These are phyloP conservation scores for Dioscorea alata DNA, from an alignment of 106 monocot species.

Conservation along the genomic window DNA sequence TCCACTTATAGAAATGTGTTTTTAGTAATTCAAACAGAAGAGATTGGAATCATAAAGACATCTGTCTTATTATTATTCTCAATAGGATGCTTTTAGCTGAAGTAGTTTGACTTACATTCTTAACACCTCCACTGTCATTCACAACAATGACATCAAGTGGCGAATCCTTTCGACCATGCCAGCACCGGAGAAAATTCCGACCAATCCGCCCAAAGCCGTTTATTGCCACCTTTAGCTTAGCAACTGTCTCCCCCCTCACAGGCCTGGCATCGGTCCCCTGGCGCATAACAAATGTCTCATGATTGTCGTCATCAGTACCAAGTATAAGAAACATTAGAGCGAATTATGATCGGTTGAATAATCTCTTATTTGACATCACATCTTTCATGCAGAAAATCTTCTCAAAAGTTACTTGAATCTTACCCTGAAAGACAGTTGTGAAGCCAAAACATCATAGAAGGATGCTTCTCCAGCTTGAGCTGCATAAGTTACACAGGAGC, in stretches of 20 bases:
- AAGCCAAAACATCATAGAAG: slow-evolving; percentile 52
- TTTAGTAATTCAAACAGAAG: too few species aligned
- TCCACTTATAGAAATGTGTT: too few species aligned
- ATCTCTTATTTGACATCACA: too few species aligned
- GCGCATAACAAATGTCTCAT: neutral
- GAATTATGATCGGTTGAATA: too few species aligned
- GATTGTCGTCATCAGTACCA: neutral
- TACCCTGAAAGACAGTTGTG: slow-evolving; percentile 60
- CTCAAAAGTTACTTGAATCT: neutral
- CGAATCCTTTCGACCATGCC: slow-evolving; percentile 91
- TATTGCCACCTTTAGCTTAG: slow-evolving; percentile 96
- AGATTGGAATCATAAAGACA: too few species aligned
- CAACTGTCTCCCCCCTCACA: slow-evolving; percentile 59
- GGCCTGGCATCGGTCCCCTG: slow-evolving; percentile 43
- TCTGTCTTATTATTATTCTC: too few species aligned
- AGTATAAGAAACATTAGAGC: too few species aligned
- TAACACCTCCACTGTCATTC: slow-evolving; percentile 98
- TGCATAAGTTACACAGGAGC: slow-evolving; percentile 26
- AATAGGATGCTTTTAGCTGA: too few species aligned
- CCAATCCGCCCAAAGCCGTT: slow-evolving; percentile 97
- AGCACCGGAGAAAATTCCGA: slow-evolving; percentile 95
- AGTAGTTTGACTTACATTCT: slow-evolving; percentile 39
- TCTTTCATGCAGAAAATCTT: too few species aligned
- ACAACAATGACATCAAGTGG: slow-evolving; percentile 87
- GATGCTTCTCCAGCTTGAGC: slow-evolving; percentile 45